Conservation (phyloP, 192 early-diverging fungal genomes). For the Phlyctochytrium bullatum region DNA sequence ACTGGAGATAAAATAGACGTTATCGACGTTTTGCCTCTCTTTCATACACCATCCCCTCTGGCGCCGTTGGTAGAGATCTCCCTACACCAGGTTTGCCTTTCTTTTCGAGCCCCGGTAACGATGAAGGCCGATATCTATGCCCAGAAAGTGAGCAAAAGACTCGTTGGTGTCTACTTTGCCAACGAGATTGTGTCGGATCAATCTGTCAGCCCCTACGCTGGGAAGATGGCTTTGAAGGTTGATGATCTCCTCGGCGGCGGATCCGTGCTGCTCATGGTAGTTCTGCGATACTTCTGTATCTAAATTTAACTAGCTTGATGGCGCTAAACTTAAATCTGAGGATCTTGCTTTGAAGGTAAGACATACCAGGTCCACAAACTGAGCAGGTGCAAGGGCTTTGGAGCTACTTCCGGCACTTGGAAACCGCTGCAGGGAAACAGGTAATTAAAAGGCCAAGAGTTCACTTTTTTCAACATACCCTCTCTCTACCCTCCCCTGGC, state of each 20-base stretch:
- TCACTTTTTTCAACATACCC: too few species aligned
- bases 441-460: too few species aligned
- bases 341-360: too few species aligned
- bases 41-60: slow-evolving; percentile 77
- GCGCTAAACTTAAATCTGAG: too few species aligned
- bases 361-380: too few species aligned
- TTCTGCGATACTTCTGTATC: slow-evolving; percentile 17
- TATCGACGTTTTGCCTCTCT: slow-evolving; percentile 75
- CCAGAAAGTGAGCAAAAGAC: slow-evolving; percentile 38
- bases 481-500: too few species aligned
- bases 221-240: slow-evolving; percentile 55
- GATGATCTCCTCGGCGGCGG: slow-evolving; percentile 35
- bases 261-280: slow-evolving; percentile 56
- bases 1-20: slow-evolving; percentile 28
- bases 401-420: too few species aligned
- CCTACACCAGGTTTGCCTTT: slow-evolving; percentile 65
- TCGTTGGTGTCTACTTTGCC: slow-evolving; percentile 66
- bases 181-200: slow-evolving; percentile 48
- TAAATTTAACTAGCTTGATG: too few species aligned
- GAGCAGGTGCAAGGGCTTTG: too few species aligned
- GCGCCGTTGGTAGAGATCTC: slow-evolving; percentile 84
- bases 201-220: slow-evolving; percentile 40
- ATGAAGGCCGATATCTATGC: slow-evolving; percentile 59
- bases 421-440: too few species aligned
- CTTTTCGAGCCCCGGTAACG: background rate